Percentiles rank a stretch among this genome's conserved stretches.
These are phyloP conservation scores for Oryza meyeriana DNA, from an alignment of 176 grass and related monocot genomes.

Conservation along the genomic window DNA sequence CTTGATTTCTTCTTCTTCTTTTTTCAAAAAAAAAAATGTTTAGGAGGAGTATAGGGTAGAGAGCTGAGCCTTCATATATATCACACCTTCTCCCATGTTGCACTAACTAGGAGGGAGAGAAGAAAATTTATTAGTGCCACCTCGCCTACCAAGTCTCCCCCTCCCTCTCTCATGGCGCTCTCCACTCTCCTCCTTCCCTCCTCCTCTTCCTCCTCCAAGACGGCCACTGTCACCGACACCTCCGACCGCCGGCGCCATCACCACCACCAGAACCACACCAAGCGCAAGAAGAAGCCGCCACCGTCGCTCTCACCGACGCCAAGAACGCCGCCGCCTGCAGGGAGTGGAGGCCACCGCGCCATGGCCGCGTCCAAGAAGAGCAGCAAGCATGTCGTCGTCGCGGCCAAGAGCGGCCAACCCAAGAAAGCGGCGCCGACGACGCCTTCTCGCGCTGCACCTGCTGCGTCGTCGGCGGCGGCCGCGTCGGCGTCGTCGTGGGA, in stretches of 20 bases:
- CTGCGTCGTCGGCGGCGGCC: neutral
- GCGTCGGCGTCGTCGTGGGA: conserved; percentile 45
- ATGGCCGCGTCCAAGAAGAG: conserved; percentile 23
- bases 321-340: conserved; percentile 1
- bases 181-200: conserved; percentile 53
- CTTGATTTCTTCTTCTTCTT: neutral
- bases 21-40: neutral
- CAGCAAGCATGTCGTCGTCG: conserved; percentile 1
- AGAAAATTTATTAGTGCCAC: conserved; percentile 1
- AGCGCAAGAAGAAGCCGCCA: conserved; percentile 57
- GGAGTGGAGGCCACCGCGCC: neutral
- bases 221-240: conserved; percentile 1
- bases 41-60: neutral
- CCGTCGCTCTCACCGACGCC: neutral
- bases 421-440: neutral
- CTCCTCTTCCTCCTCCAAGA: neutral
- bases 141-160: neutral
- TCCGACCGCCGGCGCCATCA: conserved; percentile 19
- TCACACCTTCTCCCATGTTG: neutral
- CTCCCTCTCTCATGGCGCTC: conserved; percentile 38
- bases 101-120: neutral
- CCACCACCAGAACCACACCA: conserved; percentile 39
- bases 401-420: neutral
- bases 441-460: neutral
- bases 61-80: neutral